A percentile compares a stretch with the other conserved stretches of the same genome.
These are phyloP conservation scores for Pichia cephalocereana DNA, from an alignment of 805 yeast genomes.

Conservation along the genomic window DNA sequence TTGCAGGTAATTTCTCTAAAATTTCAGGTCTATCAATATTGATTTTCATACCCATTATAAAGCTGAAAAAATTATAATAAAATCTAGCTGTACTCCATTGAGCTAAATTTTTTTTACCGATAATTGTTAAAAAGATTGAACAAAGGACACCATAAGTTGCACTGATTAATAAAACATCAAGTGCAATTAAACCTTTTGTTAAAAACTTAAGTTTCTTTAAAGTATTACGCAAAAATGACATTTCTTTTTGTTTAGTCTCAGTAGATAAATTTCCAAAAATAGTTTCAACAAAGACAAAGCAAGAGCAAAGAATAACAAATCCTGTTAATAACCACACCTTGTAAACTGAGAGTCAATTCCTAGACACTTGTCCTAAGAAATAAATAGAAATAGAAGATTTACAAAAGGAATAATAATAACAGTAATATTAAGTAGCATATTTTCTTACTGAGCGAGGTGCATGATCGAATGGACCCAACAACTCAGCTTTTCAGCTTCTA, in stretches of 20 bases:
- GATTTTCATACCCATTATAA: constrained; percentile 59
- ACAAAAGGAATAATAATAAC: too few species aligned
- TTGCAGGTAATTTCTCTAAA: constrained; percentile 57
- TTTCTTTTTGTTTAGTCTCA: not conserved
- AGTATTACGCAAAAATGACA: constrained; percentile 6
- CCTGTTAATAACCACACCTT: not conserved
- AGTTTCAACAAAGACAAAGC: constrained; percentile 2
- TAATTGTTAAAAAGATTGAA: constrained; percentile 52
- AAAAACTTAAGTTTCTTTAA: constrained; percentile 39
- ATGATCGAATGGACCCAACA: too few species aligned
- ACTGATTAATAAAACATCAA: constrained; percentile 44
- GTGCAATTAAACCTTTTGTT: constrained; percentile 46
- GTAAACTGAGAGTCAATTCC: not conserved
- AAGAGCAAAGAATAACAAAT: constrained; percentile 1
- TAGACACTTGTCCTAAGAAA: too few species aligned
- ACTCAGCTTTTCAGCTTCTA: too few species aligned
- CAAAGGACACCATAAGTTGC: constrained; percentile 73
- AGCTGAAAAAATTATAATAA: constrained; percentile 55
- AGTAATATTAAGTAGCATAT: too few species aligned
- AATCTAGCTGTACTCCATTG: constrained; percentile 89
- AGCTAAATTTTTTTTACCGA: constrained; percentile 70
- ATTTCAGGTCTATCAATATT: constrained; percentile 58
- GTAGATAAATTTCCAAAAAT: not conserved
- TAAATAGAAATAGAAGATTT: too few species aligned
- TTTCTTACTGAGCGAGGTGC: too few species aligned